These are phyloP conservation scores for Botrytis fragariae DNA, from an alignment of 2,329 filamentous ascomycete species.

Conservation along the genomic window DNA sequence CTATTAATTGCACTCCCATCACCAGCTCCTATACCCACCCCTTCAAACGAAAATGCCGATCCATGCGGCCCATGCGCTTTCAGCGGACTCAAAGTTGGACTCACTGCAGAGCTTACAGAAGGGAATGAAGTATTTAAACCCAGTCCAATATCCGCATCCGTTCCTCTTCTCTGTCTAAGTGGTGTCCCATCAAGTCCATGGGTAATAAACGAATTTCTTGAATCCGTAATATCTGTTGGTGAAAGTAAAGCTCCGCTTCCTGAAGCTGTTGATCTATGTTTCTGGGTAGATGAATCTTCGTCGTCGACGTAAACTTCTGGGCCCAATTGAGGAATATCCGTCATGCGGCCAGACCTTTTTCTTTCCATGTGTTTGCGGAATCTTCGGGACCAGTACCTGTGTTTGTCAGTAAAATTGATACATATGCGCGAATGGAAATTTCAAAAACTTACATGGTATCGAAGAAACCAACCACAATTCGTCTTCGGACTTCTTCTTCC, in stretches of 20 bases:
- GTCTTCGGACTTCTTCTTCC: constrained; percentile 87
- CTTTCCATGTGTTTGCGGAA: constrained; percentile 74
- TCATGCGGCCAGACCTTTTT: constrained; percentile 74
- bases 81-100: constrained; percentile 29
- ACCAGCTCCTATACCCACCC: constrained; percentile 11
- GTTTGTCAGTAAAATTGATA: constrained; percentile 28
- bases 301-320: constrained; percentile 91
- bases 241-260: constrained; percentile 28
- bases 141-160: constrained; percentile 21
- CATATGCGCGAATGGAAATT: not conserved
- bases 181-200: constrained; percentile 35
- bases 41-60: constrained; percentile 37
- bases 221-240: constrained; percentile 29
- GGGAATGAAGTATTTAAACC: constrained; percentile 16
- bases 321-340: constrained; percentile 71
- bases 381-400: constrained; percentile 73
- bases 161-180: constrained; percentile 28
- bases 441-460: constrained; percentile 68
- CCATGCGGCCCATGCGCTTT: constrained; percentile 39
- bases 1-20: constrained; percentile 26
- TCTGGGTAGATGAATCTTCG: constrained; percentile 47
- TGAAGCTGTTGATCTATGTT: constrained; percentile 24
- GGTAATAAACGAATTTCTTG: constrained; percentile 35
- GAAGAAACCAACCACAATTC: constrained; percentile 91
- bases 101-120: constrained; percentile 25